Evolutionary conservation across 2,329 filamentous ascomycete species (phyloP).

Genomic region (Pseudopyrenochaeta lycopersici): DNA sequence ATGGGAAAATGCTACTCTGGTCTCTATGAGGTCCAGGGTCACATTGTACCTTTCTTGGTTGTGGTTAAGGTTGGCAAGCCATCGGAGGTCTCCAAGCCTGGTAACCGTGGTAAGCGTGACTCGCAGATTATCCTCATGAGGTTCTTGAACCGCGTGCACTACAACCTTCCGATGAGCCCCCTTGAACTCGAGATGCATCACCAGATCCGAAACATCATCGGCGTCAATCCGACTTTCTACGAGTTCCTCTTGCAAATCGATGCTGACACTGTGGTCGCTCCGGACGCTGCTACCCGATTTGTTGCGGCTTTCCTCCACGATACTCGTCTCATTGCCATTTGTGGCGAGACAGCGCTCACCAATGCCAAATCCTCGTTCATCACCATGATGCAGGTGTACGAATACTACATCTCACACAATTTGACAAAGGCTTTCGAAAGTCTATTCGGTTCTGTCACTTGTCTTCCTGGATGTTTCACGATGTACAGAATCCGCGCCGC

Average conservation of each 20-base stretch:
- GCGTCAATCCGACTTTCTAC: constrained; percentile 98
- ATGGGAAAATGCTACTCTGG: constrained; percentile 99
- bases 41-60: constrained; percentile 97
- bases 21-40: constrained; percentile 95
- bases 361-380: constrained; percentile 94
- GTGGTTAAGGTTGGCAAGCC: constrained; percentile 94
- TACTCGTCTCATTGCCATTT: constrained; percentile 90
- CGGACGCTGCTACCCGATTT: constrained; percentile 90
- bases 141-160: constrained; percentile 98
- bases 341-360: constrained; percentile 91
- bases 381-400: constrained; percentile 99
- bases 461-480: constrained; percentile 96
- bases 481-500: constrained; percentile 98
- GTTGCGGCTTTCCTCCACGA: constrained; percentile 91
- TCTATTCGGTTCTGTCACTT: constrained; percentile 96
- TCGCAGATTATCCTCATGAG: constrained; percentile 99
- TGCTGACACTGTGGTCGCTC: constrained; percentile 92
- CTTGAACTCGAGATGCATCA: constrained; percentile 98
- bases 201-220: constrained; percentile 98
- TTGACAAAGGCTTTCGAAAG: constrained; percentile 96
- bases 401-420: constrained; percentile 99
- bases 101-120: constrained; percentile 98
- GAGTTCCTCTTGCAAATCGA: constrained; percentile 97
- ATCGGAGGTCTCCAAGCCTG: constrained; percentile 76
- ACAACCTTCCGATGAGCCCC: constrained; percentile 95